A percentile compares a stretch with the other conserved stretches of the same genome.
These are phyloP conservation scores for Aureobasidium namibiae DNA, from an alignment of 2,329 filamentous ascomycete genomes.

Conservation along the genomic window DNA sequence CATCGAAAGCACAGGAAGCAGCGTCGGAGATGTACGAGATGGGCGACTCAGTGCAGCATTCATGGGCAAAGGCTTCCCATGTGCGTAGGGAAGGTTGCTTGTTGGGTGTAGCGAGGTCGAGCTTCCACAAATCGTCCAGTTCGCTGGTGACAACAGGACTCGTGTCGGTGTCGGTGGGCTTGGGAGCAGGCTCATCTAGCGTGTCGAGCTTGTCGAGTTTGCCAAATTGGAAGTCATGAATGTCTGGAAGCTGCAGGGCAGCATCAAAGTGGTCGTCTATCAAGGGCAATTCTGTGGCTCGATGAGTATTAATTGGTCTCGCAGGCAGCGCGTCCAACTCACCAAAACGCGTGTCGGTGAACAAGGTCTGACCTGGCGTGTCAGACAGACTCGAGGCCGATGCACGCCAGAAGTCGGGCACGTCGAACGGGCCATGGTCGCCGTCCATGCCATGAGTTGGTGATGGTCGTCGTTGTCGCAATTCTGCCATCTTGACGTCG, in stretches of 20 bases:
- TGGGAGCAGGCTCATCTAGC: too few species aligned
- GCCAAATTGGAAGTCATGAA: conserved; percentile 34
- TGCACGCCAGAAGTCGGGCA: conserved; percentile 18
- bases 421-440: conserved; percentile 17
- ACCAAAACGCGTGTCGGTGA: conserved; percentile 8
- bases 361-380: conserved; percentile 7
- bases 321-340: background rate
- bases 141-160: background rate
- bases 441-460: conserved; percentile 1
- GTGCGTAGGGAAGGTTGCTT: conserved; percentile 43
- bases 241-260: conserved; percentile 26
- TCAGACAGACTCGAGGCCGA: conserved; percentile 5
- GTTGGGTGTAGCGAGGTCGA: conserved; percentile 25
- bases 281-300: conserved; percentile 11
- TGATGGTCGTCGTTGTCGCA: background rate
- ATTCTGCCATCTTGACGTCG: background rate
- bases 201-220: conserved; percentile 28
- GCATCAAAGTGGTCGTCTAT: conserved; percentile 9
- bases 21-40: conserved; percentile 58
- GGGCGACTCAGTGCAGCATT: conserved; percentile 29
- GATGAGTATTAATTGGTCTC: background rate
- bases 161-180: conserved; percentile 7
- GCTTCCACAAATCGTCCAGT: conserved; percentile 34
- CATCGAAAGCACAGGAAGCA: conserved; percentile 57
- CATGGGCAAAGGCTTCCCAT: conserved; percentile 59